Evolutionary conservation across 768 basidiomycete genomes (phyloP), one percentile per base, ranked within the genome.

Genomic region (Leucocoprinus birnbaumii): DNA sequence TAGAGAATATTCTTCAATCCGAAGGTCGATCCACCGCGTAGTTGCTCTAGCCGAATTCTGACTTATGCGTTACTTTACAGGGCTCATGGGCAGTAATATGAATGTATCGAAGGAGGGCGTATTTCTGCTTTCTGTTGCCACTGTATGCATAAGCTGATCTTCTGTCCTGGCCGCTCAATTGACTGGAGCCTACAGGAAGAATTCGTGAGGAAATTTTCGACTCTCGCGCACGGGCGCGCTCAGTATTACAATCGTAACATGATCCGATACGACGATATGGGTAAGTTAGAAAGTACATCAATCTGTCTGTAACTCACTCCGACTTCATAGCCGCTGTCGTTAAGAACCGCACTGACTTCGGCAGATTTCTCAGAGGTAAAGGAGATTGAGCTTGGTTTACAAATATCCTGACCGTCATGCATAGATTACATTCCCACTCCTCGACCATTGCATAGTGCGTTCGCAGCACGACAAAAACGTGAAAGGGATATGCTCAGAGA

Each of bases 1-100:
- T 94, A 38, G 88, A 92, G 68, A 86, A 80, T 63, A 91, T 93
- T 61, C 74, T 91, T 40, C 84, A 91, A 63, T 85, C 88, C 11
- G 89, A 93, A 58, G 88, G 89, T 84, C 66, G 46, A 79, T 71
- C 24, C 45, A 21, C 38, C n/a, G 9, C 31, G 42, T 42, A 13
- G 46, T 16, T 9, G 34, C 53, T 34, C 34, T 14, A n/a, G n/a
- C 42, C 19, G 46, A 24, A 9, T 16, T 16, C 19, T 35, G 14
- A 38, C 48, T 14, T 21, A 58, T 38, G 77, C 82, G 41, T 82
- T 80, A 8, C 18, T 25, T 35, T 4, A 24, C 21, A 55, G 54
- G 54, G 42, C 16, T 55, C 10, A 27, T 49, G 34, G 80, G 38
- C 8, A n/a, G 81, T 3, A 80, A 76, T 56, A 73, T 90, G 62